A percentile compares a stretch with the other conserved stretches of the same genome.
These are phyloP conservation scores for Dunaliella salina DNA, from an alignment of 163 green algal genomes.

Conservation along the genomic window DNA sequence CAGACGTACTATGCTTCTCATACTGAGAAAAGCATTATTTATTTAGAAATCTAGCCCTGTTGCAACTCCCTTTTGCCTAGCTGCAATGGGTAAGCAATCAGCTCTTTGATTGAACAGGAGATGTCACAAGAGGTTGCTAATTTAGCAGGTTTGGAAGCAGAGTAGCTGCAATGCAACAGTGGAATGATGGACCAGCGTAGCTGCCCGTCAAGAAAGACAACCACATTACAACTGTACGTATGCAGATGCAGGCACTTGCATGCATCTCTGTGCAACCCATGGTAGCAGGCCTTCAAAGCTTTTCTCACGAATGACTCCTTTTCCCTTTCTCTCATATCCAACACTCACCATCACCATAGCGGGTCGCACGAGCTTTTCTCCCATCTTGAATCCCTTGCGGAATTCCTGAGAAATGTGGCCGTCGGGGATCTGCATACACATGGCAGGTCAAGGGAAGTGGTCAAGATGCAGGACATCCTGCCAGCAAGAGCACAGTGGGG, in stretches of 20 bases:
- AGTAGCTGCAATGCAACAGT: too few species aligned
- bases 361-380: constrained; percentile 77
- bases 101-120: too few species aligned
- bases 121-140: too few species aligned
- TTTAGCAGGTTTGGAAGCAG: too few species aligned
- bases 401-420: constrained; percentile 91
- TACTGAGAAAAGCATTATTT: background rate
- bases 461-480: too few species aligned
- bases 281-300: background rate
- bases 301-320: background rate
- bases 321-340: background rate
- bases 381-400: constrained; percentile 85
- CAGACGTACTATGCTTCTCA: background rate
- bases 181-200: background rate
- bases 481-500: too few species aligned
- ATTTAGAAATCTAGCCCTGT: background rate
- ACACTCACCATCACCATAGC: constrained; percentile 91
- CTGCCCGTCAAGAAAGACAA: too few species aligned
- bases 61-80: background rate
- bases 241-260: too few species aligned
- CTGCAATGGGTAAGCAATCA: too few species aligned
- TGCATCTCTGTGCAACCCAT: too few species aligned
- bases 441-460: too few species aligned
- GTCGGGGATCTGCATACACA: constrained; percentile 56
- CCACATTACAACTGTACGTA: background rate